These are phyloP conservation scores for Cunninghamia lanceolata DNA, from an alignment of 75 land plant genomes.

Conservation along the genomic window DNA sequence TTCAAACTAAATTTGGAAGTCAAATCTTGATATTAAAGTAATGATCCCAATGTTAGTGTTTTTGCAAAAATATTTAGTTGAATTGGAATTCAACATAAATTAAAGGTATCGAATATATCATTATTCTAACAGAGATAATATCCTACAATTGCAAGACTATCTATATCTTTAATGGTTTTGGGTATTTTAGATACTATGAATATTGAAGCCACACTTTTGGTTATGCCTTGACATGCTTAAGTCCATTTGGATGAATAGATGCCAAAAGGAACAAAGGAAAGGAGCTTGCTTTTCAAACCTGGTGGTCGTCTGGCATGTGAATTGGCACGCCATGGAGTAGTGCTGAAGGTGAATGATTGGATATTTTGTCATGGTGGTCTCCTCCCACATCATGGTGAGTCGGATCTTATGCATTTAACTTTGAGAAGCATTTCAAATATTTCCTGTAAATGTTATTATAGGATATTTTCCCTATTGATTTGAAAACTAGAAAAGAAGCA, in stretches of 20 bases:
- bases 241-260: constrained; percentile 51
- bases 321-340: constrained; percentile 79
- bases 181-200: background rate
- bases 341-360: constrained; percentile 88
- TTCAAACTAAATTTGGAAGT: background rate
- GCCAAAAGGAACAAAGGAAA: constrained; percentile 67
- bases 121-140: background rate
- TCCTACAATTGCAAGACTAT: background rate
- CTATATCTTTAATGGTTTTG: background rate
- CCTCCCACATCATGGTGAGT: constrained; percentile 97
- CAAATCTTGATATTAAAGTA: background rate
- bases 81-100: background rate
- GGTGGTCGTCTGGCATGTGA: constrained; percentile 89
- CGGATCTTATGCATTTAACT: background rate
- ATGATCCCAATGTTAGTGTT: background rate
- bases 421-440: background rate
- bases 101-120: background rate
- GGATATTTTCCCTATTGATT: too few relatives aligned
- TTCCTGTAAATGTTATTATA: background rate
- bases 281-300: constrained; percentile 67
- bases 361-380: constrained; percentile 97
- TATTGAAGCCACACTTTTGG: background rate
- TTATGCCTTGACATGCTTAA: constrained; percentile 4
- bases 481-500: too few relatives aligned
- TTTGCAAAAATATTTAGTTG: background rate